Evolutionary conservation across 352 stramenopile genomes (phyloP).

Genomic region (Pythium biforme): DNA sequence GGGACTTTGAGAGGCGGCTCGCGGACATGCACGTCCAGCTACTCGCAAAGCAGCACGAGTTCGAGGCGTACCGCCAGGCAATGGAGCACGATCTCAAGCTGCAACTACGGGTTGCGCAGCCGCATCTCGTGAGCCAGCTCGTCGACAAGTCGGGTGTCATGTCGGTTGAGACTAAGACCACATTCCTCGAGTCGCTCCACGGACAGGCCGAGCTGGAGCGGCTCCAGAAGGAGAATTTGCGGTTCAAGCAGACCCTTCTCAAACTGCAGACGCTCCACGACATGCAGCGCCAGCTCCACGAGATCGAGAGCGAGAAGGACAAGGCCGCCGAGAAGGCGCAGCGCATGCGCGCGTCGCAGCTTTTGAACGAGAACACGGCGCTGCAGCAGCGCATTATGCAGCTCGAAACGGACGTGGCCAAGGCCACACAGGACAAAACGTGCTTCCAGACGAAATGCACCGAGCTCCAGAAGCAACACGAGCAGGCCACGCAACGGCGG

Average conservation of each 20-base stretch:
- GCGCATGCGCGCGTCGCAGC: constrained; percentile 33
- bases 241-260: constrained; percentile 65
- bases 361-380: constrained; percentile 43
- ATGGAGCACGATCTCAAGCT: constrained; percentile 63
- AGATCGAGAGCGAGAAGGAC: constrained; percentile 40
- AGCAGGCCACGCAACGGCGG: constrained; percentile 35
- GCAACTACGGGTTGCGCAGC: constrained; percentile 55
- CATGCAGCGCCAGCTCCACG: constrained; percentile 56
- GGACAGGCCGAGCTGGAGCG: constrained; percentile 40
- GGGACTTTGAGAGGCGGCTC: constrained; percentile 62
- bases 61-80: constrained; percentile 54
- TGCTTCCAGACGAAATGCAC: constrained; percentile 44
- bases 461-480: constrained; percentile 41
- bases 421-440: constrained; percentile 49
- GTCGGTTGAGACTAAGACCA: constrained; percentile 53
- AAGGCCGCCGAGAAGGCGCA: constrained; percentile 36
- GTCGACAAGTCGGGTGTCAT: constrained; percentile 54
- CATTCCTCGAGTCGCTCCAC: constrained; percentile 45
- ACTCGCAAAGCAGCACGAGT: constrained; percentile 55
- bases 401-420: constrained; percentile 48
- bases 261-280: constrained; percentile 63
- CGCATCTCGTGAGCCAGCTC: constrained; percentile 53
- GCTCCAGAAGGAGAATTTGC: constrained; percentile 59
- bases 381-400: constrained; percentile 49
- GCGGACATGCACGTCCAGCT: constrained; percentile 50